Percentiles rank a stretch among this genome's conserved stretches.
phyloP scores from a whole-genome alignment of 2,329 filamentous ascomycete species.

The Verticillium nubilum region DNA sequence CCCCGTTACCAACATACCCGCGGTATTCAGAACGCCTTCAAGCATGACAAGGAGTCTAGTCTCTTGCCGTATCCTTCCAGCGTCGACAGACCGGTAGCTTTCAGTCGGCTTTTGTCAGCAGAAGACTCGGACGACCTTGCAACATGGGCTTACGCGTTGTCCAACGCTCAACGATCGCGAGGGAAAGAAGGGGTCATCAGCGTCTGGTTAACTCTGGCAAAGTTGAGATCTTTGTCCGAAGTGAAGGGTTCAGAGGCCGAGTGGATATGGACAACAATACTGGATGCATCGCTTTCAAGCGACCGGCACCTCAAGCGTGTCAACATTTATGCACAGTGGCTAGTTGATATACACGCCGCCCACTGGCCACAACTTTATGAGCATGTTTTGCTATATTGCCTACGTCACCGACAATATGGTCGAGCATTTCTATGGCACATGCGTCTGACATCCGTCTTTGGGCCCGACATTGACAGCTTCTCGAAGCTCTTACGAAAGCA shows the following conservation, averaged over 20 bases:
- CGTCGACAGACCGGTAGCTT: slow-evolving; percentile 1
- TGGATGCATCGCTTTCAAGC: slow-evolving; percentile 21
- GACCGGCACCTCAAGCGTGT: slow-evolving; percentile 23
- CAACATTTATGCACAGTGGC: slow-evolving; percentile 35
- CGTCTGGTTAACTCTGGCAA: slow-evolving; percentile 20
- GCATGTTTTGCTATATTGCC: slow-evolving; percentile 37
- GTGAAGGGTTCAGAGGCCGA: slow-evolving; percentile 16
- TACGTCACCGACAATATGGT: slow-evolving; percentile 31
- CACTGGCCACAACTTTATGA: slow-evolving; percentile 46
- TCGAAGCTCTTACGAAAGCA: slow-evolving; percentile 37
- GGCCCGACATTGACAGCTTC: slow-evolving; percentile 34
- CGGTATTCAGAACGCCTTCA: background rate
- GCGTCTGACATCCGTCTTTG: slow-evolving; percentile 35
- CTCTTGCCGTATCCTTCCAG: background rate
- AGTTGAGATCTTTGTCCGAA: slow-evolving; percentile 15
- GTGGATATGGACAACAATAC: slow-evolving; percentile 20
- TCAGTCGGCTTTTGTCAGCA: background rate
- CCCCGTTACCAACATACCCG: background rate
- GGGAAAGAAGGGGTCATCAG: slow-evolving; percentile 15
- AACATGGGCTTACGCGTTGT: slow-evolving; percentile 15
- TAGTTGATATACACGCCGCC: slow-evolving; percentile 29
- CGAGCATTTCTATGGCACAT: slow-evolving; percentile 42
- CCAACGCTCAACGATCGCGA: slow-evolving; percentile 12
- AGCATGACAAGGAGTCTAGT: background rate
- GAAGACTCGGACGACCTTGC: slow-evolving; percentile 6